Conservation (phyloP, 2,329 filamentous ascomycete species). For the Aspergillus amoenus region DNA sequence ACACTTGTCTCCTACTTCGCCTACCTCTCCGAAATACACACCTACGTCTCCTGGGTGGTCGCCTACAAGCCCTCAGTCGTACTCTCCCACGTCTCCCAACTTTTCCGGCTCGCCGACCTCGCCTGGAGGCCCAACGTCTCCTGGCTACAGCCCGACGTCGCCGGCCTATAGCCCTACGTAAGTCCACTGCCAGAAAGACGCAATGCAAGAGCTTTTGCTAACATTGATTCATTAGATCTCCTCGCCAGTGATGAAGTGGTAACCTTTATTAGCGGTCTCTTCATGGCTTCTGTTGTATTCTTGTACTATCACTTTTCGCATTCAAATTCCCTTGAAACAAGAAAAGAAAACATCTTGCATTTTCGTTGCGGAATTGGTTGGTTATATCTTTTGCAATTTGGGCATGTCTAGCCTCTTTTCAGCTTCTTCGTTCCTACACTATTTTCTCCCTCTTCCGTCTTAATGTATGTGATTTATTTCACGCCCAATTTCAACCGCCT, state of each 20-base stretch:
- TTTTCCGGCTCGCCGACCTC: constrained; percentile 48
- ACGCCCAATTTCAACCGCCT: constrained; percentile 19
- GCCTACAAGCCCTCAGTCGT: constrained; percentile 48
- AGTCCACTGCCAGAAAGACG: constrained; percentile 18
- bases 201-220: neutral
- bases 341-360: constrained; percentile 39
- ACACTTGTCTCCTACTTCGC: constrained; percentile 46
- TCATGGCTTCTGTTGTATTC: constrained; percentile 28
- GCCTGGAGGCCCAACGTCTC: constrained; percentile 40
- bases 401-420: constrained; percentile 25
- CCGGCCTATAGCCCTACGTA: constrained; percentile 45
- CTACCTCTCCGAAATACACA: constrained; percentile 55
- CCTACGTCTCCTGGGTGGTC: constrained; percentile 55
- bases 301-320: constrained; percentile 41
- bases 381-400: constrained; percentile 38
- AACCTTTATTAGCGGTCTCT: constrained; percentile 20
- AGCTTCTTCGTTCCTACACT: constrained; percentile 10
- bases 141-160: constrained; percentile 46
- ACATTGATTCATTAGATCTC: constrained; percentile 33
- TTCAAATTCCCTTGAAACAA: constrained; percentile 17
- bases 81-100: constrained; percentile 52
- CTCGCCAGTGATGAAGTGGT: constrained; percentile 42
- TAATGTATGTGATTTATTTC: constrained; percentile 35
- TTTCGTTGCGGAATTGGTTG: constrained; percentile 38
- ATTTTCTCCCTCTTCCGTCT: constrained; percentile 2